Evolutionary conservation across 169 alveolate genomes (phyloP), one percentile per base, ranked within the genome.

Genomic region (Cytauxzoon felis): DNA sequence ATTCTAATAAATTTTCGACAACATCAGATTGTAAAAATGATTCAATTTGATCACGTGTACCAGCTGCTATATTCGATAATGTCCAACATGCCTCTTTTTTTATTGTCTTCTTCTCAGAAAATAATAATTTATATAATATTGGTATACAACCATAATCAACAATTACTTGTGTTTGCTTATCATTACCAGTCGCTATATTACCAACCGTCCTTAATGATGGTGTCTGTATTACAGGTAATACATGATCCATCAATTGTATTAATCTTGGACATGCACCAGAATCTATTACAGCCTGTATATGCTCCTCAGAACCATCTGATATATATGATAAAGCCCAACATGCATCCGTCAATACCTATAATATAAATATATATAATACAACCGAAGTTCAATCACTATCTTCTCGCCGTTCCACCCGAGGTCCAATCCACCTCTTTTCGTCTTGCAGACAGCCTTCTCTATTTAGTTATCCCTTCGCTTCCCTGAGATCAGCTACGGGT

Each of bases 11-110:
- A 33, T 90, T 91, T 8, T 90, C 93, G 7, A 93, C 79, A 30
- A 90, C 69, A 29, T 91, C 94, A 49, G 82, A 76, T 34, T 90
- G 91, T 19, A 94, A 52, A 52, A 93, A 87, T 61, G 90, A 91
- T 78, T 94, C 96, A 33, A 94, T 87, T 81, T 94, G 97, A 19
- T 90, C 93, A 43, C 92, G 79, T 21, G 75, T 83, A 19, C 99
- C 99, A 24, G 98, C 99, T 1, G 98, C 93, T 34, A 97, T 92
- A 73, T 97, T 97, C 13, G 98, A 91, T 18, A 96, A 75, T 3
- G 98, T 88, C 99, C 99, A 97, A 73, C 98, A 95, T 19, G 97
- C 98, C 78, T 97, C 99, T 89, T 95, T 97, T 64, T 94, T 91
- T 9, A 96, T 88, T 21, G 95, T 80, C 80, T 90, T 93, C 83